Base-by-base conservation (phyloP, 2,329 filamentous ascomycete genomes). In the Aspergillus niger region DNA sequence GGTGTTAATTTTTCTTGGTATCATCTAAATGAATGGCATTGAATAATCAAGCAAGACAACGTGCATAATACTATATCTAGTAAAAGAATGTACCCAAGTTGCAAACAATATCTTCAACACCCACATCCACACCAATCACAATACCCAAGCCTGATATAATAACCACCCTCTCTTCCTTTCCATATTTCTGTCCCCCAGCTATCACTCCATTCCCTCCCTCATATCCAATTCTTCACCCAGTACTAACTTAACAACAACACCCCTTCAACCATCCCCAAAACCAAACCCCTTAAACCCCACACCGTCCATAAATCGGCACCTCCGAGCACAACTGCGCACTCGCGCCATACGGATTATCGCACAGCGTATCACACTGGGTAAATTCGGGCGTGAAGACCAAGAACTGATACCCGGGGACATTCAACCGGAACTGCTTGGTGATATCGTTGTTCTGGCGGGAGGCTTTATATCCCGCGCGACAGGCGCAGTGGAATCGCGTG, bases 391-490 rank as follows among this genome's bases (percentile, higher is more conserved):
- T 72, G 52, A 78, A 78, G 30, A 78, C 76, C 50, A 78, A 64
- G 66, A 76, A 77, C 66, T 76, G 63, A 59, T 75, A 78, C 59
- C 76, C 70, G 55, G 73, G 71, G 65, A 78, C 71, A 24, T 69
- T 65, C 26, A 78, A 68, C 22, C 76, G 74, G 73, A 77, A 78
- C 65, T 77, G 74, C 58, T 71, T 64, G 20, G 59, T 52, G 51
- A 72, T 57, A 57, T 77, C 62, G 11, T 68, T 59, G 61, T 77
- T 71, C 43, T 67, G 8, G 17, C 58, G 26, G 17, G 71, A 74
- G 30, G 75, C 73, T 69, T 78, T 78, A 64, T 75, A 78, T 41
- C 76, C 76, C 20, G 76, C 76, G 58, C 76, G 75, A 61, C 76
- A 78, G 65, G 76, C 76, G 57, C 76, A 78, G 68, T 78, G 75